Evolutionary conservation across 1,139 yeast species (phyloP).

Genomic region (Hyphopichia khmerensis): DNA sequence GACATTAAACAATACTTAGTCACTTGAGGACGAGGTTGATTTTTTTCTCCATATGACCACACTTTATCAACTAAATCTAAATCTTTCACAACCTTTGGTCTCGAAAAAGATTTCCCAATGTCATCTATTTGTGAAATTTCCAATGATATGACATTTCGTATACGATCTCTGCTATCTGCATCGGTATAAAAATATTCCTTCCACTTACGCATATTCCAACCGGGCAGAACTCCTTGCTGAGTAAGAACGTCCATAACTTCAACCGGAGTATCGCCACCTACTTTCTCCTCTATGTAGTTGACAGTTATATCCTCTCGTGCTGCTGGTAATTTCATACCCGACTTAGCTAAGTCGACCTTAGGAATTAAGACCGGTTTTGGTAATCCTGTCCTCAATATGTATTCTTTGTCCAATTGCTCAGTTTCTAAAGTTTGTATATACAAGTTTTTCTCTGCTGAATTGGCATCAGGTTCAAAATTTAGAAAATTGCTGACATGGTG

Average conservation of each 20-base stretch:
- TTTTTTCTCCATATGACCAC: conserved; percentile 44
- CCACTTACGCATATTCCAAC: conserved; percentile 79
- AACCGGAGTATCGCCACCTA: conserved; percentile 64
- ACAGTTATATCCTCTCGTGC: conserved; percentile 45
- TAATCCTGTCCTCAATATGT: conserved; percentile 26
- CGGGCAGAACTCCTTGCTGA: conserved; percentile 59
- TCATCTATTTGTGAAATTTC: conserved; percentile 64
- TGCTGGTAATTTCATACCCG: conserved; percentile 42
- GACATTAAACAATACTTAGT: conserved; percentile 88
- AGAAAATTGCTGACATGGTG: conserved; percentile 54
- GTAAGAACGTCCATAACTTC: conserved; percentile 92
- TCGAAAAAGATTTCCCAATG: conserved; percentile 48
- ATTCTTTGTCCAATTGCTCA: conserved; percentile 33
- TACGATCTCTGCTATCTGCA: conserved; percentile 53
- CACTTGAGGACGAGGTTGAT: conserved; percentile 59
- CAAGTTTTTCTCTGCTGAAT: conserved; percentile 8
- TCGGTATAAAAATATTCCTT: conserved; percentile 61
- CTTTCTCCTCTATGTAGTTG: conserved; percentile 52
- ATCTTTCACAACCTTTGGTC: conserved; percentile 69
- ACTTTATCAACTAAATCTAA: conserved; percentile 69
- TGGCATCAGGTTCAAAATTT: conserved; percentile 17
- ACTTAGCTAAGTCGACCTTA: conserved; percentile 21
- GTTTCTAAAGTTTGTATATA: conserved; percentile 14
- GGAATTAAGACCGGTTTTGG: conserved; percentile 34
- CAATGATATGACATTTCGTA: conserved; percentile 76